Percentiles rank a stretch among this genome's conserved stretches.
These are phyloP conservation scores for Aspergillus campestris DNA, from an alignment of 495 filamentous ascomycete genomes.

Conservation along the genomic window DNA sequence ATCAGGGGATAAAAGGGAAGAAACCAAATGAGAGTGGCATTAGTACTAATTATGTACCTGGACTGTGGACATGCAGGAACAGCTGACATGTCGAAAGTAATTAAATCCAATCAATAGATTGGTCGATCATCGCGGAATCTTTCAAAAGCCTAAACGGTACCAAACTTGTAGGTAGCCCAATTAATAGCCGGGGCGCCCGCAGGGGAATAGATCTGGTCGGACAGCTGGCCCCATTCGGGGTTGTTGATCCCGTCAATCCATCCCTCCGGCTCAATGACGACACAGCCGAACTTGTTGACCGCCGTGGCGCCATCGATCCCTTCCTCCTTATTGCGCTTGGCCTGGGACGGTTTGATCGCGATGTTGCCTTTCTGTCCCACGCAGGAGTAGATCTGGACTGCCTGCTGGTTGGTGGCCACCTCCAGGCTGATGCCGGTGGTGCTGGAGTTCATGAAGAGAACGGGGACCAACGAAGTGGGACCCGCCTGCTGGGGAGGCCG, in stretches of 20 bases:
- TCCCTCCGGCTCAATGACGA: conserved; percentile 54
- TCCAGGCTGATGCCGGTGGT: conserved; percentile 63
- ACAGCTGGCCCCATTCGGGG: conserved; percentile 60
- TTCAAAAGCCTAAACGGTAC: conserved; percentile 14
- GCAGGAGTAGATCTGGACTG: conserved; percentile 72
- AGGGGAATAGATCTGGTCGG: conserved; percentile 55
- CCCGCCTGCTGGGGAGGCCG: conserved; percentile 56
- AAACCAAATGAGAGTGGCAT: too few species aligned
- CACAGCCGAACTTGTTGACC: conserved; percentile 58
- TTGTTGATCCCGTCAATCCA: conserved; percentile 81
- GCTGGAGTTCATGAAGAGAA: conserved; percentile 50
- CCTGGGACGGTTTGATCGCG: conserved; percentile 43
- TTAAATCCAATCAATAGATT: not conserved
- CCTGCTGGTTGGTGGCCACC: conserved; percentile 65
- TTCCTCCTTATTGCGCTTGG: conserved; percentile 38
- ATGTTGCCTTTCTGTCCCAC: conserved; percentile 61
- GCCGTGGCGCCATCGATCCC: conserved; percentile 28
- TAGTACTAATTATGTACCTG: not conserved
- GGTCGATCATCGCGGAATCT: not conserved
- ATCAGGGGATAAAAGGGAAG: too few species aligned
- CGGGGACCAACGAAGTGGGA: conserved; percentile 49
- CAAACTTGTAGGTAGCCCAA: conserved; percentile 58
- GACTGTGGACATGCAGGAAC: too few species aligned
- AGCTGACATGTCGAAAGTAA: too few species aligned
- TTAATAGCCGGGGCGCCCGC: conserved; percentile 53